Evolutionary conservation across 352 stramenopile species (phyloP).

Genomic region (Thraustochytrium sp.): DNA sequence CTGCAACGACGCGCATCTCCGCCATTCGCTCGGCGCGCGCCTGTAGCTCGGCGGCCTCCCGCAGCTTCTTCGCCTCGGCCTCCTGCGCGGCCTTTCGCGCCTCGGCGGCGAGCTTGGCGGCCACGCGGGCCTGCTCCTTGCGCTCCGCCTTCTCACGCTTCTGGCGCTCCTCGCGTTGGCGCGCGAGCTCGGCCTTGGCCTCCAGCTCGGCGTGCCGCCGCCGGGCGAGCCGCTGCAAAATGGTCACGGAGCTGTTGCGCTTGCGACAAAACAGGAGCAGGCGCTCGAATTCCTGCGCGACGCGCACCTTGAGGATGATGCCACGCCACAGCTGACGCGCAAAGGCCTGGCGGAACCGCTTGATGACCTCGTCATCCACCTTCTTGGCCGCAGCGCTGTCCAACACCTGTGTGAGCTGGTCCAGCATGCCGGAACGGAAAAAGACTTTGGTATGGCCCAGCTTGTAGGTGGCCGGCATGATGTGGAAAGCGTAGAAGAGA

Average conservation of each 20-base stretch:
- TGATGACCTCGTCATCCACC: not conserved
- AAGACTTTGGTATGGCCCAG: slow-evolving; percentile 45
- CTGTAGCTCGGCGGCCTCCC: slow-evolving; percentile 12
- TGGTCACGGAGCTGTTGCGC: slow-evolving; percentile 26
- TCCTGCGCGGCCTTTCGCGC: slow-evolving; percentile 28
- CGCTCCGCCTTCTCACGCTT: slow-evolving; percentile 21
- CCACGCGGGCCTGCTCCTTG: not conserved
- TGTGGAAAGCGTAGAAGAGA: slow-evolving; percentile 44
- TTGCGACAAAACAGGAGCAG: not conserved
- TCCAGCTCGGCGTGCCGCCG: slow-evolving; percentile 35
- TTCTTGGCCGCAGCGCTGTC: not conserved
- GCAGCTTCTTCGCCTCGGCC: not conserved
- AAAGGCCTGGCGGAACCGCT: slow-evolving; percentile 25
- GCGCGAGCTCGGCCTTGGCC: slow-evolving; percentile 39
- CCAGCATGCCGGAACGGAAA: slow-evolving; percentile 32
- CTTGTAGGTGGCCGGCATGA: slow-evolving; percentile 42
- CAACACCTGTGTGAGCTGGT: slow-evolving; percentile 44
- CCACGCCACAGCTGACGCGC: slow-evolving; percentile 20
- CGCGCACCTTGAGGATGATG: slow-evolving; percentile 19
- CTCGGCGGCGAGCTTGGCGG: slow-evolving; percentile 16
- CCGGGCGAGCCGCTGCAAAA: slow-evolving; percentile 21
- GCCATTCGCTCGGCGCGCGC: not conserved
- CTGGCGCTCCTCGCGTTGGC: slow-evolving; percentile 34
- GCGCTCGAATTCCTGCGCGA: not conserved
- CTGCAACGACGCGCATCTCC: not conserved